Conservation (phyloP, 768 basidiomycete species). For the Pleurotus ostreatus region DNA sequence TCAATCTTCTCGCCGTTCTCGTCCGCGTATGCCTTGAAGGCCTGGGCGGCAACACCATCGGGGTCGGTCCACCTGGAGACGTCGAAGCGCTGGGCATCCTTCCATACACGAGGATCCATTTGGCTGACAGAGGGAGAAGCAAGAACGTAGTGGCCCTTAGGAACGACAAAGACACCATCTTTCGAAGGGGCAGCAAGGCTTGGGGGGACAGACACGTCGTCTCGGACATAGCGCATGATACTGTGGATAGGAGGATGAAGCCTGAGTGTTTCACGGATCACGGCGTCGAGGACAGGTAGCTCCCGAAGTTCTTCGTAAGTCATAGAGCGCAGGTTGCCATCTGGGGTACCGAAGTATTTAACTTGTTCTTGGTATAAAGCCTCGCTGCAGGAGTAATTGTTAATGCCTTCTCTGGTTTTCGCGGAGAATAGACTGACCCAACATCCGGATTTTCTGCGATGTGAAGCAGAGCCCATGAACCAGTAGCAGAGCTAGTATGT, state of each 20-base stretch:
- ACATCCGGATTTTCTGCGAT: conserved; percentile 72
- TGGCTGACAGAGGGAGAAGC: conserved; percentile 87
- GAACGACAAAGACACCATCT: conserved; percentile 76
- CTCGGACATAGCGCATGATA: conserved; percentile 88
- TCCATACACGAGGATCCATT: conserved; percentile 84
- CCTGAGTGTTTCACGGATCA: conserved; percentile 92
- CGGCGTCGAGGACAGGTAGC: conserved; percentile 80
- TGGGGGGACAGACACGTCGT: conserved; percentile 78
- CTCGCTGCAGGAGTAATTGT: conserved; percentile 42
- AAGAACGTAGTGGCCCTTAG: conserved; percentile 85
- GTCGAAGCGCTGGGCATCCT: conserved; percentile 65
- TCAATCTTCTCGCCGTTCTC: conserved; percentile 87
- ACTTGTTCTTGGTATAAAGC: conserved; percentile 89
- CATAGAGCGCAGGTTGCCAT: conserved; percentile 75
- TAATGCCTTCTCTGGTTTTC: background rate
- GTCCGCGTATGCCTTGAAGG: conserved; percentile 70
- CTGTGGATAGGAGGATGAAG: conserved; percentile 95
- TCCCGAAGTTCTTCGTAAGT: conserved; percentile 83
- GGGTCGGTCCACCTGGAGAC: conserved; percentile 84
- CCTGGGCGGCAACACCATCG: conserved; percentile 76
- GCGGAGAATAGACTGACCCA: conserved; percentile 48
- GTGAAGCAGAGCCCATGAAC: conserved; percentile 88
- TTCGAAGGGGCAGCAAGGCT: conserved; percentile 76
- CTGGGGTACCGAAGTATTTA: conserved; percentile 69
- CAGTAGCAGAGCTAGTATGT: conserved; percentile 93